Evolutionary conservation across 2,329 filamentous ascomycete species (phyloP).

Genomic region (Phialophora chinensis): DNA sequence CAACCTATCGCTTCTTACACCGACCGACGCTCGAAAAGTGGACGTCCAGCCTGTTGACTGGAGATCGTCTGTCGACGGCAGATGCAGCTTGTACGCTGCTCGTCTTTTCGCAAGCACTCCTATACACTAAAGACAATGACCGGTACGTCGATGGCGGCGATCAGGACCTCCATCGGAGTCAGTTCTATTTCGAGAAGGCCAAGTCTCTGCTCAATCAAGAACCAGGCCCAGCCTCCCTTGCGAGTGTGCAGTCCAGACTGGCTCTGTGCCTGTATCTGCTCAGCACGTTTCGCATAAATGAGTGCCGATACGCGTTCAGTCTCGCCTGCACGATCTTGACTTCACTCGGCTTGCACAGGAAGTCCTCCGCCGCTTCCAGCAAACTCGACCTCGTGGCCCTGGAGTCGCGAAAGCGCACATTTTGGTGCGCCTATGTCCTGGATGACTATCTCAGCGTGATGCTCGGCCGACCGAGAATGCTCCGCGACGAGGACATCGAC

Average conservation of each 20-base stretch:
- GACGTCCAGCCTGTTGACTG: conserved; percentile 45
- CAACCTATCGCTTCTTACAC: conserved; percentile 62
- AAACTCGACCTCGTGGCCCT: conserved; percentile 45
- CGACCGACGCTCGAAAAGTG: conserved; percentile 56
- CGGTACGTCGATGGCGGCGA: conserved; percentile 32
- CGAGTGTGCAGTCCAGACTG: conserved; percentile 60
- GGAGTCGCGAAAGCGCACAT: conserved; percentile 64
- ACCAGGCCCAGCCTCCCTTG: conserved; percentile 56
- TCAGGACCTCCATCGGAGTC: conserved; percentile 27
- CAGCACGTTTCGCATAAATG: conserved; percentile 61
- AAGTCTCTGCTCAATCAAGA: conserved; percentile 44
- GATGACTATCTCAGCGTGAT: conserved; percentile 70
- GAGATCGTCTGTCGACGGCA: conserved; percentile 40
- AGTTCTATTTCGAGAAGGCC: conserved; percentile 35
- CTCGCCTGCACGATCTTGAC: conserved; percentile 51
- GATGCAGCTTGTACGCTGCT: conserved; percentile 47
- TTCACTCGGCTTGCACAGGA: conserved; percentile 50
- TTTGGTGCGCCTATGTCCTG: conserved; percentile 68
- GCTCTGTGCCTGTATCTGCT: conserved; percentile 62
- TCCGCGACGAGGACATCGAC: conserved; percentile 69
- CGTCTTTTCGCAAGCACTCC: conserved; percentile 39
- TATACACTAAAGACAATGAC: conserved; percentile 29
- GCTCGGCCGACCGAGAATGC: conserved; percentile 64
- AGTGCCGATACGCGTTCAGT: conserved; percentile 62
- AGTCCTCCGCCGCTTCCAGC: conserved; percentile 41